Percentiles rank a stretch among this genome's conserved stretches.
These are phyloP conservation scores for Boletus insuetus DNA, from an alignment of 768 basidiomycete species.

Conservation along the genomic window DNA sequence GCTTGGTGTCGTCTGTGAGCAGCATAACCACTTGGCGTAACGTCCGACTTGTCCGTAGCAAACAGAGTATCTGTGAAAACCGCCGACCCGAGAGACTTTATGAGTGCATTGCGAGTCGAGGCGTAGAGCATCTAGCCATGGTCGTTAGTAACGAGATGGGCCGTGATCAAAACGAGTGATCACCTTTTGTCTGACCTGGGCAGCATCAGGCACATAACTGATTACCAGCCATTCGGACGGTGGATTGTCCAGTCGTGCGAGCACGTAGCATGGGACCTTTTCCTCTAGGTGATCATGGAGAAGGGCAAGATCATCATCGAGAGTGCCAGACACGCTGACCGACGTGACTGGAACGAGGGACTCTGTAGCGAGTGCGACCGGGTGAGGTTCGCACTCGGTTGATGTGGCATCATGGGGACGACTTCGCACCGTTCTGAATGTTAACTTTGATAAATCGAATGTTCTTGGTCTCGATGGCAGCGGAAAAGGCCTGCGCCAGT, in stretches of 20 bases:
- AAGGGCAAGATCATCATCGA: constrained; percentile 59
- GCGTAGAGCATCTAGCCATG: constrained; percentile 80
- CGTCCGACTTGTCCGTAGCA: constrained; percentile 68
- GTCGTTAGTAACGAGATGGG: not conserved
- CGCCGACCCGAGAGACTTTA: constrained; percentile 71
- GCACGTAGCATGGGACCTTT: constrained; percentile 69
- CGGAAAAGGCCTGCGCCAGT: constrained; percentile 55
- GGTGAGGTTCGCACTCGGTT: constrained; percentile 23
- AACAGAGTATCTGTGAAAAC: constrained; percentile 74
- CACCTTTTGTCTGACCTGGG: constrained; percentile 82
- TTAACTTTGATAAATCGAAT: constrained; percentile 75
- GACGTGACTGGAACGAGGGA: constrained; percentile 60
- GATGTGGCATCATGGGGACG: constrained; percentile 2
- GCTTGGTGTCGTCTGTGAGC: constrained; percentile 67
- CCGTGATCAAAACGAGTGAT: constrained; percentile 2
- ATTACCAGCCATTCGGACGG: constrained; percentile 68
- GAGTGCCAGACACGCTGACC: constrained; percentile 45
- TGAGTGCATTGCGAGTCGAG: constrained; percentile 65
- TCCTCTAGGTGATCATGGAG: constrained; percentile 61
- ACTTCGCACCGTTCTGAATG: constrained; percentile 66
- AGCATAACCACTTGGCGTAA: constrained; percentile 67
- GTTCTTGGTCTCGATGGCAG: constrained; percentile 47
- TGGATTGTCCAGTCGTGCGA: constrained; percentile 61
- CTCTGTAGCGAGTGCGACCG: constrained; percentile 43
- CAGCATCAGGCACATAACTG: constrained; percentile 79